phyloP scores from a whole-genome alignment of 495 filamentous ascomycete species.

The Apodospora peruviana region DNA sequence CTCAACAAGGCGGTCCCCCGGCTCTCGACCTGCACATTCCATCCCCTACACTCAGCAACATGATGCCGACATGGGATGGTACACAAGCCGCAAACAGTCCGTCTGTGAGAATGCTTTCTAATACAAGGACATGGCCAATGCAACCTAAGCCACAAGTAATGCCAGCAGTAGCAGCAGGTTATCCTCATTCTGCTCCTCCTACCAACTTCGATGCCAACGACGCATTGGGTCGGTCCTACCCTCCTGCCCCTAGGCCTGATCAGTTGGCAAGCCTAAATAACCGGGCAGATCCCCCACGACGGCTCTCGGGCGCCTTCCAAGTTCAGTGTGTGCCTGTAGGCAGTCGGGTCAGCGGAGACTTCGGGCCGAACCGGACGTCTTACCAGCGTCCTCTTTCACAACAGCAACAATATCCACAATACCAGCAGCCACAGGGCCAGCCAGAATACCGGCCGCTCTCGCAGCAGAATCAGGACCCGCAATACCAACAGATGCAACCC shows the following conservation, averaged over 20 bases:
- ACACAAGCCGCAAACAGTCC: conserved; percentile 9
- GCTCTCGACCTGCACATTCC: conserved; percentile 21
- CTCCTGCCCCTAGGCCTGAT: conserved; percentile 24
- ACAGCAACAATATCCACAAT: conserved; percentile 20
- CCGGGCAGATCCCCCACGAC: conserved; percentile 14
- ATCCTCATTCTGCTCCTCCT: conserved; percentile 38
- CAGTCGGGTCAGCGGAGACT: conserved; percentile 11
- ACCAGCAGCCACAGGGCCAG: conserved; percentile 15
- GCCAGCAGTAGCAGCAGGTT: conserved; percentile 20
- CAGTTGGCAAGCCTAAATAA: conserved; percentile 22
- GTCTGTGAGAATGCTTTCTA: conserved; percentile 27
- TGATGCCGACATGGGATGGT: conserved; percentile 8
- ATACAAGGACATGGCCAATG: conserved; percentile 41
- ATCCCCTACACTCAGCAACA: conserved; percentile 15
- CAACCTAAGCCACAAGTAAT: conserved; percentile 16
- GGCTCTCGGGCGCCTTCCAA: conserved; percentile 27
- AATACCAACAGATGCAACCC: conserved; percentile 9
- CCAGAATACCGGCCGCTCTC: conserved; percentile 17
- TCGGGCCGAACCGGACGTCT: conserved; percentile 7
- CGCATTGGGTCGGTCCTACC: conserved; percentile 23
- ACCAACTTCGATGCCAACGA: conserved; percentile 21
- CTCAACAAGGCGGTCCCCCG: conserved; percentile 8
- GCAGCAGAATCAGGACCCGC: conserved; percentile 18
- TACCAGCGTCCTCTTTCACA: conserved; percentile 21
- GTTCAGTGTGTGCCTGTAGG: conserved; percentile 26